Conservation (phyloP, 2,329 filamentous ascomycete genomes). For the Nigrospora osmanthi region DNA sequence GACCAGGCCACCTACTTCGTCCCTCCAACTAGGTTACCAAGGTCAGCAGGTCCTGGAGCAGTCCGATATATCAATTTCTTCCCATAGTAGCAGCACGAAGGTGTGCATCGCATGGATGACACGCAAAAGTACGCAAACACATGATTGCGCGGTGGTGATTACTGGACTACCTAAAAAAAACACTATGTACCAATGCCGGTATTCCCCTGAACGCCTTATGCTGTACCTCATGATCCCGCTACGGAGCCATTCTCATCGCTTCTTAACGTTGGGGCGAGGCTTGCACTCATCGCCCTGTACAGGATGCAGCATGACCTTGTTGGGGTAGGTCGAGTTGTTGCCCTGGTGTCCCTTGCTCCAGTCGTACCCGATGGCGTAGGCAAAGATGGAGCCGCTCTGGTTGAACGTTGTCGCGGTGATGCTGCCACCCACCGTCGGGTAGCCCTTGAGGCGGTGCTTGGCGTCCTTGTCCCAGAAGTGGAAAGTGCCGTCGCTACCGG, state of each 20-base stretch:
- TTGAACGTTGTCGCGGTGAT: constrained; percentile 94
- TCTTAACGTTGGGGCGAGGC: constrained; percentile 51
- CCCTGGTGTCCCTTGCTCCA: constrained; percentile 93
- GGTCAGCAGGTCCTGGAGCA: too few relatives aligned
- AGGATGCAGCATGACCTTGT: constrained; percentile 81
- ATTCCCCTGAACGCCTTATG: too few relatives aligned
- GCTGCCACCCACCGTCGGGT: constrained; percentile 72
- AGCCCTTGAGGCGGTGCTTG: constrained; percentile 85
- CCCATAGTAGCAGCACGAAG: too few relatives aligned
- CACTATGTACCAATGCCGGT: too few relatives aligned
- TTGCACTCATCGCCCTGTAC: constrained; percentile 57
- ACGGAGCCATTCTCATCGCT: constrained; percentile 17
- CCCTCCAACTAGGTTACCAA: too few relatives aligned
- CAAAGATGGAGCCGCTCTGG: constrained; percentile 73
- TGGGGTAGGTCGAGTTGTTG: constrained; percentile 68
- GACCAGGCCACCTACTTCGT: too few relatives aligned
- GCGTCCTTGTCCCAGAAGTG: constrained; percentile 94
- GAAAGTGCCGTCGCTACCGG: constrained; percentile 92
- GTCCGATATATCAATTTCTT: too few relatives aligned
- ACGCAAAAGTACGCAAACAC: too few relatives aligned
- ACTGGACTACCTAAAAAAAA: too few relatives aligned
- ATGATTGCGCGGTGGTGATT: too few relatives aligned
- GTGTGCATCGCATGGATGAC: too few relatives aligned
- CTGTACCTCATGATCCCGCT: too few relatives aligned
- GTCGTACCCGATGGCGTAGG: constrained; percentile 90